Conservation (phyloP, 495 filamentous ascomycete genomes). For the Hypoxylon rickii region DNA sequence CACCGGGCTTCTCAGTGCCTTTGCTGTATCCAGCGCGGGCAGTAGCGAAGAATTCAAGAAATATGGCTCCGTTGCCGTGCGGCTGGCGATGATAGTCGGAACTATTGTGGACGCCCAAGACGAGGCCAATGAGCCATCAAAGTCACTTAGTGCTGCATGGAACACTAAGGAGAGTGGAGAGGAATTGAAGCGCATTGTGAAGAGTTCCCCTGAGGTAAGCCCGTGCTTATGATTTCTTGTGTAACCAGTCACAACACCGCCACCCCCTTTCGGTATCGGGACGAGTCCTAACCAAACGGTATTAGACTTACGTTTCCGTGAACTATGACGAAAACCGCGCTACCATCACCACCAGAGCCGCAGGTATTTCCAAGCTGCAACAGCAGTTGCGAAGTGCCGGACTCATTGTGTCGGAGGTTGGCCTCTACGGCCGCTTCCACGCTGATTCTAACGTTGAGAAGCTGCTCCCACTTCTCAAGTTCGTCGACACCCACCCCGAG, state of each 20-base stretch:
- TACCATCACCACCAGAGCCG: slow-evolving; percentile 40
- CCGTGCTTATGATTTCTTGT: not conserved
- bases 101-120: slow-evolving; percentile 51
- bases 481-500: slow-evolving; percentile 32
- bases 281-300: slow-evolving; percentile 1
- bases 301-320: slow-evolving; percentile 53
- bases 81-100: slow-evolving; percentile 39
- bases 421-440: slow-evolving; percentile 49
- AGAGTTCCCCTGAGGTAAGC: slow-evolving; percentile 26
- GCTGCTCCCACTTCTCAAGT: slow-evolving; percentile 17
- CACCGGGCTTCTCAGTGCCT: slow-evolving; percentile 50
- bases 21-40: slow-evolving; percentile 43
- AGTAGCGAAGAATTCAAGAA: slow-evolving; percentile 36
- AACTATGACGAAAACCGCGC: slow-evolving; percentile 47
- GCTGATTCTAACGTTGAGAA: slow-evolving; percentile 22
- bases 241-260: not conserved
- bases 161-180: slow-evolving; percentile 6
- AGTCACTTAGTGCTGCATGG: slow-evolving; percentile 28
- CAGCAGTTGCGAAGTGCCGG: slow-evolving; percentile 44
- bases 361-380: slow-evolving; percentile 30
- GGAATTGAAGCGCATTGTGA: slow-evolving; percentile 17
- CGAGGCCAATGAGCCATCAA: slow-evolving; percentile 17
- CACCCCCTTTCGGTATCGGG: not conserved
- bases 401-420: slow-evolving; percentile 39
- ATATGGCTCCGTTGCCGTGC: slow-evolving; percentile 48